Evolutionary conservation across 2,329 filamentous ascomycete species (phyloP).

Genomic region (Monilinia vaccinii-corymbosi): DNA sequence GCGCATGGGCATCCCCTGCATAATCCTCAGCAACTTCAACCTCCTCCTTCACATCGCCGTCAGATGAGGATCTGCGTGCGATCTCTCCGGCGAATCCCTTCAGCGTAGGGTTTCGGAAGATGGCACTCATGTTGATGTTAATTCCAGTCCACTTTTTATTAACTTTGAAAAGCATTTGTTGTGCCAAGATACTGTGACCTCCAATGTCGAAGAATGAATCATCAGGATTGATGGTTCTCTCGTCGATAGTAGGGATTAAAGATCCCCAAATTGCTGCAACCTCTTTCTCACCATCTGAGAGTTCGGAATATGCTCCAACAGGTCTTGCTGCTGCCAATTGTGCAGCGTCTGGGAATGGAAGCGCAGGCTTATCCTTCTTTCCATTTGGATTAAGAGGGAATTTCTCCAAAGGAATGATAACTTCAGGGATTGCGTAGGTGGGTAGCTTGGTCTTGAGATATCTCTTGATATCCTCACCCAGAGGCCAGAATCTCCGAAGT

Average conservation of each 20-base stretch:
- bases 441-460: slow-evolving; percentile 65
- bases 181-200: slow-evolving; percentile 72
- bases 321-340: slow-evolving; percentile 50
- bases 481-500: slow-evolving; percentile 32
- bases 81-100: slow-evolving; percentile 42
- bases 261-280: slow-evolving; percentile 67
- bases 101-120: slow-evolving; percentile 60
- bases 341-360: slow-evolving; percentile 72
- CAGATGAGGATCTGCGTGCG: slow-evolving; percentile 33
- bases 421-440: slow-evolving; percentile 64
- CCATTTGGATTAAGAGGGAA: slow-evolving; percentile 79
- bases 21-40: slow-evolving; percentile 40
- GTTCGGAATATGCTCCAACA: slow-evolving; percentile 35
- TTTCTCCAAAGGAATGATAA: slow-evolving; percentile 63
- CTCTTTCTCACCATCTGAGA: slow-evolving; percentile 50
- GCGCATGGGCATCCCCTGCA: slow-evolving; percentile 34
- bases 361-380: slow-evolving; percentile 69
- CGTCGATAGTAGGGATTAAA: slow-evolving; percentile 57
- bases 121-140: slow-evolving; percentile 59
- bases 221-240: slow-evolving; percentile 56
- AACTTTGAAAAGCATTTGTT: slow-evolving; percentile 68
- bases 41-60: slow-evolving; percentile 24
- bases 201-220: slow-evolving; percentile 69
- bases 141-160: slow-evolving; percentile 51
- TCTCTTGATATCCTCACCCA: slow-evolving; percentile 48